Percentiles rank a stretch among this genome's conserved stretches.
These are phyloP conservation scores for Verticillium albo-atrum DNA, from an alignment of 2,329 filamentous ascomycete genomes.

Conservation along the genomic window DNA sequence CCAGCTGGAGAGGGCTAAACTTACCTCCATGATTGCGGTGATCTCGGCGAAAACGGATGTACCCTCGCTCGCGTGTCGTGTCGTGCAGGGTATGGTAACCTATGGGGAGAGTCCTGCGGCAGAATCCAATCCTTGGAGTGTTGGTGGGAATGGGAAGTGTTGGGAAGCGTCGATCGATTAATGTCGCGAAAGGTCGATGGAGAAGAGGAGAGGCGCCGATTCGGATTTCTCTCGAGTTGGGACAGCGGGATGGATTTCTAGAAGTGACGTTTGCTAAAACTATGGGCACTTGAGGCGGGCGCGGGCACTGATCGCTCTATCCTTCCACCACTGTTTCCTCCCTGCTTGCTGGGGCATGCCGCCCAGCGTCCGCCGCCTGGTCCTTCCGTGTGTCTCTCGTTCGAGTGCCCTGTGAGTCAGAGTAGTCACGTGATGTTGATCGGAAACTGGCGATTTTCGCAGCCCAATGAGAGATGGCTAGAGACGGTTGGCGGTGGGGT, in stretches of 20 bases:
- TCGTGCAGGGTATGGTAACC: not conserved
- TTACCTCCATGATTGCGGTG: slow-evolving; percentile 26
- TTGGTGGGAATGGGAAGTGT: not conserved
- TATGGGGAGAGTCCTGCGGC: not conserved
- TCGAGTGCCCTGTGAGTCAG: not conserved
- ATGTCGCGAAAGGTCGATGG: not conserved
- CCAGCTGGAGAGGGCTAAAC: slow-evolving; percentile 14
- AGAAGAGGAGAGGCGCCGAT: not conserved
- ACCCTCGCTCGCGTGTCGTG: not conserved
- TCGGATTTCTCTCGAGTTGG: not conserved
- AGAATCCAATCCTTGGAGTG: not conserved
- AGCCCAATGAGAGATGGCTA: not conserved
- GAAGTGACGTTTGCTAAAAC: not conserved
- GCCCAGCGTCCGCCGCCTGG: not conserved
- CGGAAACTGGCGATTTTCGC: not conserved
- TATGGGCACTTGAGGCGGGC: not conserved
- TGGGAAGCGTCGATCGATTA: not conserved
- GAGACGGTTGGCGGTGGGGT: not conserved
- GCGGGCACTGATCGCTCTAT: not conserved
- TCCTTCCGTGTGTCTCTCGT: not conserved
- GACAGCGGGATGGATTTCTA: not conserved
- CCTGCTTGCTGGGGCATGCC: not conserved
- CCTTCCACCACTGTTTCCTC: not conserved
- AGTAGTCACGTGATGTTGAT: not conserved
- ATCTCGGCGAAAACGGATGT: not conserved